Evolutionary conservation across 179 eudicot species (phyloP).

Genomic region (Heliamphora pulchella): DNA sequence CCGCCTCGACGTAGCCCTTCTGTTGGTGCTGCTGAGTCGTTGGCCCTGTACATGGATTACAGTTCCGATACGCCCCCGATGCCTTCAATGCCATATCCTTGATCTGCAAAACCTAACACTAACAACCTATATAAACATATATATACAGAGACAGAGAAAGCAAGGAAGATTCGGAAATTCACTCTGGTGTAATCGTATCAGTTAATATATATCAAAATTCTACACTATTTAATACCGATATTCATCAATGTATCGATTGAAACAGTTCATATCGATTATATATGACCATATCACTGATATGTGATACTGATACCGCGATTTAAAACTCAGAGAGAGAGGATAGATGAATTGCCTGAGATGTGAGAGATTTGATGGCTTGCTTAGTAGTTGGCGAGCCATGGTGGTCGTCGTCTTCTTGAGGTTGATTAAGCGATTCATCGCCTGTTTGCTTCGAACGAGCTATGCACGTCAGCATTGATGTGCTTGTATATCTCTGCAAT

Average conservation of each 20-base stretch:
- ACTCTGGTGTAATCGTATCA: background rate
- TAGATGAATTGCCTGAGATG: constrained; percentile 46
- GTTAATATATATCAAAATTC: too few species aligned
- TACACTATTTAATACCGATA: too few species aligned
- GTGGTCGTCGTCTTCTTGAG: constrained; percentile 26
- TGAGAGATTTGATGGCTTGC: constrained; percentile 53
- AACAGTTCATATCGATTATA: too few species aligned
- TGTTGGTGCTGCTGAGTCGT: constrained; percentile 18
- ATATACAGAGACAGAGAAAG: constrained; percentile 1
- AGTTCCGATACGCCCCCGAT: constrained; percentile 71
- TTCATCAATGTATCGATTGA: too few species aligned
- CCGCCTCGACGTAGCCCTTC: constrained; percentile 21
- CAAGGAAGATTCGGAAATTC: background rate
- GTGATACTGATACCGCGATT: too few species aligned
- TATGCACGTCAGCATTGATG: constrained; percentile 77
- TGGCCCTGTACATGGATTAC: constrained; percentile 54
- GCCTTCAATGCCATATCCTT: constrained; percentile 83
- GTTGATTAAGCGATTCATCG: constrained; percentile 29
- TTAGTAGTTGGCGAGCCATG: constrained; percentile 32
- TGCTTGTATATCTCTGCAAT: background rate
- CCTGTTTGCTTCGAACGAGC: constrained; percentile 61
- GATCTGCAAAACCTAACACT: constrained; percentile 34
- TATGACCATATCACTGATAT: too few species aligned
- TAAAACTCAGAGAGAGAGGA: background rate
- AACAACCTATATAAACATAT: background rate